A percentile compares a stretch with the other conserved stretches of the same genome.
Evolutionary conservation across 2,329 filamentous ascomycete genomes (phyloP).

Genomic region (Ceratocystis alfenasii): DNA sequence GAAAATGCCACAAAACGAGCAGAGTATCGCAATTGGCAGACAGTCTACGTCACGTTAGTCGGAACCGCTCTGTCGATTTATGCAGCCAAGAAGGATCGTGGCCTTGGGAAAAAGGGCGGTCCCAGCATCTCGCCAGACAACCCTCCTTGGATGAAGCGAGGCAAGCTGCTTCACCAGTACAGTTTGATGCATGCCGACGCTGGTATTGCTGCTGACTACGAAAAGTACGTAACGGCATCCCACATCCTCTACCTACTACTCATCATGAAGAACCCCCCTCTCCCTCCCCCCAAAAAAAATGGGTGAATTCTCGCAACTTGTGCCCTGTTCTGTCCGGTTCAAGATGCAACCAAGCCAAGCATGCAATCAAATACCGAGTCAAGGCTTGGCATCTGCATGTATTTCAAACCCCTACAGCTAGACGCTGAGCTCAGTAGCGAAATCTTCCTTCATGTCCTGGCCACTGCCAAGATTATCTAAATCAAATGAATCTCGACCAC

Average conservation of each 20-base stretch:
- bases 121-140: constrained; percentile 40
- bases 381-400: neutral
- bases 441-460: neutral
- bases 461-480: neutral
- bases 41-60: constrained; percentile 50
- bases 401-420: constrained; percentile 9
- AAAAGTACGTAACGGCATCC: constrained; percentile 41
- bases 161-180: constrained; percentile 52
- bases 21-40: constrained; percentile 51
- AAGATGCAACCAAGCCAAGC: constrained; percentile 8
- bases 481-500: neutral
- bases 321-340: neutral
- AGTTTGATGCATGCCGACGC: constrained; percentile 64
- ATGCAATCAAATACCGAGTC: neutral
- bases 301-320: neutral
- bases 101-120: constrained; percentile 39
- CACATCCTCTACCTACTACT: neutral
- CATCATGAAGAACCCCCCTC: neutral
- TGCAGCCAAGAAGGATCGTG: constrained; percentile 47
- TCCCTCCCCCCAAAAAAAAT: too few relatives aligned
- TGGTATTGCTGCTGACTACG: constrained; percentile 60
- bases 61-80: constrained; percentile 58
- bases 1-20: constrained; percentile 51
- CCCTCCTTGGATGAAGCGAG: constrained; percentile 41
- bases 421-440: neutral